These are phyloP conservation scores for Termitomyces sp. DNA, from an alignment of 768 basidiomycete species.

Conservation along the genomic window DNA sequence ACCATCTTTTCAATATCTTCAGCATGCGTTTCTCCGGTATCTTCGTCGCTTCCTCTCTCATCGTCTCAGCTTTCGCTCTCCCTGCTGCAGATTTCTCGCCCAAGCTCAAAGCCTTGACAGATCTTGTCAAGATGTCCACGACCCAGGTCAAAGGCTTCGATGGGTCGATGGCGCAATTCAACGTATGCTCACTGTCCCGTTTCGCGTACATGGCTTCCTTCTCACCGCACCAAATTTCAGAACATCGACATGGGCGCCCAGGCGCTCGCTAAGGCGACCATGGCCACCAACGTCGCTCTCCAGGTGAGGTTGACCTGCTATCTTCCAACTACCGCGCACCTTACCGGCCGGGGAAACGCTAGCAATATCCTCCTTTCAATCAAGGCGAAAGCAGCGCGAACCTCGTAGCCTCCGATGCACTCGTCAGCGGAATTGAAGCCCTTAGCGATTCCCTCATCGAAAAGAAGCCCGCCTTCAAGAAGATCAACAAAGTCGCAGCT, in stretches of 20 bases:
- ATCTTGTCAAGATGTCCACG: background rate
- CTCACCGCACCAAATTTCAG: background rate
- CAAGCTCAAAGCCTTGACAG: background rate
- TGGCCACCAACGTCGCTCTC: accelerated
- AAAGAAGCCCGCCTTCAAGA: background rate
- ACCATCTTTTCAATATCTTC: background rate
- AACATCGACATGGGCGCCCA: background rate
- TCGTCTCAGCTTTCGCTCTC: background rate
- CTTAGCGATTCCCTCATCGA: background rate
- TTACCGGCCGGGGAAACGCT: background rate
- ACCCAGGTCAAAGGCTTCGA: background rate
- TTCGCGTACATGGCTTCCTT: too few species aligned
- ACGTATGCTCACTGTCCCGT: background rate
- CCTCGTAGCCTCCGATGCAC: background rate
- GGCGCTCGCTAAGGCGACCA: background rate
- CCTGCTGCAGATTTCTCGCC: background rate
- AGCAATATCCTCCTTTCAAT: background rate
- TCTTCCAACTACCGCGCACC: background rate
- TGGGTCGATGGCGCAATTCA: background rate
- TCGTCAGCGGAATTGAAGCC: background rate
- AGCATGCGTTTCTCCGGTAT: background rate
- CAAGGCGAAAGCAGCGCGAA: background rate
- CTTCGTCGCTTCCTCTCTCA: background rate
- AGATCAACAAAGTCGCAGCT: background rate
- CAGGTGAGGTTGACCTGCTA: background rate